These are phyloP conservation scores for Jamesozyma hellenica DNA, from an alignment of 805 yeast species.

Conservation along the genomic window DNA sequence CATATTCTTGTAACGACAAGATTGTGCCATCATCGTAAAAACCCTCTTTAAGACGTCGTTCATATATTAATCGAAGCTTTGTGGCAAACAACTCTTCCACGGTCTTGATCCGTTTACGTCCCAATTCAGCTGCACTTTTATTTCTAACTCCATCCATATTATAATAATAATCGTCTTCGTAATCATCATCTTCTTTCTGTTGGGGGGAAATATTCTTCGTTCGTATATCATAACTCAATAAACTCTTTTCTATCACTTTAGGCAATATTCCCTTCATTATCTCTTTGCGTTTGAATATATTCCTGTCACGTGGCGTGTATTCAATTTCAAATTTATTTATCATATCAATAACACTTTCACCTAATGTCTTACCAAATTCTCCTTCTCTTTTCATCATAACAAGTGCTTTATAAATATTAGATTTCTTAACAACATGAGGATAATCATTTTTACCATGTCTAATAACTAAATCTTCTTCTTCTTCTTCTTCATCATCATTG, in stretches of 20 bases:
- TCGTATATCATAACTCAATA: neutral
- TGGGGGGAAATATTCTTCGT: neutral
- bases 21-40: neutral
- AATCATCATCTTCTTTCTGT: neutral
- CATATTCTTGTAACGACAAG: neutral
- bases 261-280: constrained; percentile 2
- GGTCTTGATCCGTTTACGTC: neutral
- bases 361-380: constrained; percentile 1
- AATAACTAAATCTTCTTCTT: neutral
- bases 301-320: constrained; percentile 13
- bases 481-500: neutral
- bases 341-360: constrained; percentile 9
- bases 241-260: constrained; percentile 1
- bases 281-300: constrained; percentile 11
- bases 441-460: neutral
- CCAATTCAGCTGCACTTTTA: no score
- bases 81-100: neutral
- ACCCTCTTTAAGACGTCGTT: neutral
- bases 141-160: neutral
- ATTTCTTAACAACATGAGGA: constrained; percentile 17
- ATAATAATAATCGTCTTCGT: neutral
- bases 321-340: constrained; percentile 18
- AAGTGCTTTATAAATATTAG: constrained; percentile 10
- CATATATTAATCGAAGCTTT: neutral
- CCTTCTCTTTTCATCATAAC: constrained; percentile 3